These are phyloP conservation scores for Myxozyma lipomycoides DNA, from an alignment of 805 yeast genomes.

Conservation along the genomic window DNA sequence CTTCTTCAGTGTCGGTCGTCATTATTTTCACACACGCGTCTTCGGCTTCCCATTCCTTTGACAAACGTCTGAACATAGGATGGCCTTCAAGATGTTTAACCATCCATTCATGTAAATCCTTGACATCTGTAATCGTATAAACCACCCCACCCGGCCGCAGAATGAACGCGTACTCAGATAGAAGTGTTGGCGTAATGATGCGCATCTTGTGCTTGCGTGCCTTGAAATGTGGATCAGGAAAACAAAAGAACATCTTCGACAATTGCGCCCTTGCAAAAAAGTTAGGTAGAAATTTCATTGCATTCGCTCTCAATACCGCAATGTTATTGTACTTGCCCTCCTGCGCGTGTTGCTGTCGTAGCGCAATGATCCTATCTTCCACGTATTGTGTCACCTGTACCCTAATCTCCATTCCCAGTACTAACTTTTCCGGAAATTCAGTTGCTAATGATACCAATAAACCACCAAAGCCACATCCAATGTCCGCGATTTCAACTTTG, in stretches of 20 bases:
- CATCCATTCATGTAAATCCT: slow-evolving; percentile 95
- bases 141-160: slow-evolving; percentile 80
- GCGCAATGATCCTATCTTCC: slow-evolving; percentile 88
- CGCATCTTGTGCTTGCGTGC: slow-evolving; percentile 96
- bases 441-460: slow-evolving; percentile 75
- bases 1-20: slow-evolving; percentile 95
- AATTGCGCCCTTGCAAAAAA: slow-evolving; percentile 65
- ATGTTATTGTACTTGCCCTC: slow-evolving; percentile 66
- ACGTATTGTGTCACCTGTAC: slow-evolving; percentile 97
- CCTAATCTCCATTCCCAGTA: slow-evolving; percentile 83
- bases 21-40: slow-evolving; percentile 83
- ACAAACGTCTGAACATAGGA: slow-evolving; percentile 81
- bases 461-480: slow-evolving; percentile 98
- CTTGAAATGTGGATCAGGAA: slow-evolving; percentile 99
- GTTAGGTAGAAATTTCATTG: slow-evolving; percentile 96
- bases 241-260: slow-evolving; percentile 91
- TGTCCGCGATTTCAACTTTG: slow-evolving; percentile 83
- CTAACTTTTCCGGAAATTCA: slow-evolving; percentile 64
- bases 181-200: slow-evolving; percentile 79
- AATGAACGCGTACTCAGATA: slow-evolving; percentile 89
- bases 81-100: slow-evolving; percentile 84
- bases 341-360: slow-evolving; percentile 55
- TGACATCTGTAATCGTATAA: slow-evolving; percentile 93
- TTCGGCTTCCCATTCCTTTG: slow-evolving; percentile 68
- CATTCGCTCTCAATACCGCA: slow-evolving; percentile 87